Percentiles rank a stretch among this genome's conserved stretches.
These are phyloP conservation scores for Glycine latifolia DNA, from an alignment of 306 rosid species.

Conservation along the genomic window DNA sequence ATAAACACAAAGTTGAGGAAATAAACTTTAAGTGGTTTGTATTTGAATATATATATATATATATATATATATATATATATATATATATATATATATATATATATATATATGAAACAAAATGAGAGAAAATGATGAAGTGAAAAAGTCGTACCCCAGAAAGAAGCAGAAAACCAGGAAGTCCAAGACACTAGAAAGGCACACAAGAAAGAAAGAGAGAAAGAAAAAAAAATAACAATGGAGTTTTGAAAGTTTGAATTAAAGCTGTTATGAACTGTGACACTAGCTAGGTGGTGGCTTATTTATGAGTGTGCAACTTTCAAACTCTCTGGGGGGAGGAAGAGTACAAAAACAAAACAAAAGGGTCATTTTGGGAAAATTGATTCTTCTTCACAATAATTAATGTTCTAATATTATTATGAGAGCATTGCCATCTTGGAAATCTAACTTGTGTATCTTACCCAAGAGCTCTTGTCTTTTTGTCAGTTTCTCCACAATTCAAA, in stretches of 20 bases:
- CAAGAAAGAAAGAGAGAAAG: background rate
- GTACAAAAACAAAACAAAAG: conserved; percentile 55
- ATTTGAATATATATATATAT: too few species aligned
- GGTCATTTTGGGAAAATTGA: conserved; percentile 54
- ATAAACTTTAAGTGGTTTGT: background rate
- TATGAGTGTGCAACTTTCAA: conserved; percentile 55
- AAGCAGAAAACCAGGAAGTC: conserved; percentile 33
- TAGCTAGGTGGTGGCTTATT: conserved; percentile 46
- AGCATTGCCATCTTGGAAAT: conserved; percentile 57
- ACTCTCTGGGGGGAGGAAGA: conserved; percentile 49
- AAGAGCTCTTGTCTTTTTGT: conserved; percentile 59
- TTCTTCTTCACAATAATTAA: conserved; percentile 40
- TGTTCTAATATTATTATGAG: background rate
- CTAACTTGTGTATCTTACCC: conserved; percentile 58
- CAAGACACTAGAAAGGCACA: background rate
- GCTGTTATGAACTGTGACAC: conserved; percentile 49
- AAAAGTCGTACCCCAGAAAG: conserved; percentile 48
- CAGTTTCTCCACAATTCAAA: conserved; percentile 65
- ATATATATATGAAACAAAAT: background rate
- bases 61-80: background rate
- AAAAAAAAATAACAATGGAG: background rate
- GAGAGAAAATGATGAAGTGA: conserved; percentile 26
- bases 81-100: too few species aligned
- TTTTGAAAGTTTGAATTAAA: conserved; percentile 79
- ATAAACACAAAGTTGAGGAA: conserved; percentile 12